Conservation (phyloP, 257 asterid species). For the Galeopsis tetrahit region DNA sequence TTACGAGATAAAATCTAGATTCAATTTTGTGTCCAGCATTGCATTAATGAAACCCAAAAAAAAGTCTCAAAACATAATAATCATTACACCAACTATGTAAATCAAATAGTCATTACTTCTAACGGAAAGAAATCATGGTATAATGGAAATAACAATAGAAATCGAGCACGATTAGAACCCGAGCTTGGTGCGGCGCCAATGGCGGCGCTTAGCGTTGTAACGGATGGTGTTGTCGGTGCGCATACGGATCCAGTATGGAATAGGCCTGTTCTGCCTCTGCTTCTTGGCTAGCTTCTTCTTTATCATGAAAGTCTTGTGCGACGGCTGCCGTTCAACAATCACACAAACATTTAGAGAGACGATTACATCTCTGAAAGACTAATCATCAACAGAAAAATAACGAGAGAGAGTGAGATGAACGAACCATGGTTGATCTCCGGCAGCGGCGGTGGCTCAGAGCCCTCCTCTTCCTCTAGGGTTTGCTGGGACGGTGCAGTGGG, state of each 20-base stretch:
- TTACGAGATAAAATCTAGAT: not conserved
- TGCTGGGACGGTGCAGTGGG: conserved; percentile 26
- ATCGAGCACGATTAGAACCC: conserved; percentile 53
- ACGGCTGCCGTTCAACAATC: conserved; percentile 55
- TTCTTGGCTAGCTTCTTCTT: conserved; percentile 94
- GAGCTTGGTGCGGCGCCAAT: conserved; percentile 98
- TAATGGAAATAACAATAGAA: not conserved
- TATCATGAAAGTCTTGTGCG: conserved; percentile 80
- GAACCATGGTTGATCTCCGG: conserved; percentile 44
- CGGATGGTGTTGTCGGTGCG: conserved; percentile 87
- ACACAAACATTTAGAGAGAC: not conserved
- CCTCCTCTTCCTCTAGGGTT: conserved; percentile 32
- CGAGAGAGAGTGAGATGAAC: not conserved
- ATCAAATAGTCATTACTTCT: conserved; percentile 21
- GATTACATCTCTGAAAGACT: not conserved
- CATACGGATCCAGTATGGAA: conserved; percentile 87
- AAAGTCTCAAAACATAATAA: conserved; percentile 22
- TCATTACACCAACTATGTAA: conserved; percentile 8
- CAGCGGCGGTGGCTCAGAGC: conserved; percentile 26
- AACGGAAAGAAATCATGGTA: conserved; percentile 25
- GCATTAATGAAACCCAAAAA: conserved; percentile 12
- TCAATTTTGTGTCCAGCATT: conserved; percentile 20
- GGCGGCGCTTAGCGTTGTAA: conserved; percentile 93
- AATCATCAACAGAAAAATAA: not conserved
- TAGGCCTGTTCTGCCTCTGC: conserved; percentile 91